A percentile compares a stretch with the other conserved stretches of the same genome.
These are phyloP conservation scores for Podospora conica DNA, from an alignment of 495 filamentous ascomycete genomes.

Conservation along the genomic window DNA sequence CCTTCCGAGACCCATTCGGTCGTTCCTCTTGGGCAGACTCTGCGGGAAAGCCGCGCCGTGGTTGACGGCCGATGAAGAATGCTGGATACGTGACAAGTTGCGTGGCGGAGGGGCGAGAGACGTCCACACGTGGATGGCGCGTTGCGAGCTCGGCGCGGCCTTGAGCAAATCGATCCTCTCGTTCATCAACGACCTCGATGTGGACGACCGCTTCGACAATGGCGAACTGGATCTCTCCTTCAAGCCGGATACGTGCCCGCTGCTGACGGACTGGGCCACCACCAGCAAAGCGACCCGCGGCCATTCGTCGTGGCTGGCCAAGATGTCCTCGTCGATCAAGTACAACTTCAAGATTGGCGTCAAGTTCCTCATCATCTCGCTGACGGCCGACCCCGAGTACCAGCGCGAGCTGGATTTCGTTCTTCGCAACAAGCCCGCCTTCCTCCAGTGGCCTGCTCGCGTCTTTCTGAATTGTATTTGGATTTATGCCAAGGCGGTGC, in stretches of 20 bases:
- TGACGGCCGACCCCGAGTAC: conserved; percentile 53
- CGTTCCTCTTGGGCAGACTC: background rate
- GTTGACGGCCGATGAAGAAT: background rate
- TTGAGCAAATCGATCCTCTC: background rate
- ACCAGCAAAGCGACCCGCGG: conserved; percentile 21
- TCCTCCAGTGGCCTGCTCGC: conserved; percentile 34
- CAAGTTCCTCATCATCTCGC: conserved; percentile 50
- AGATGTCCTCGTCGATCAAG: conserved; percentile 25
- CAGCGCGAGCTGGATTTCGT: conserved; percentile 52
- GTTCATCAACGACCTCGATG: background rate
- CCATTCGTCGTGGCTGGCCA: background rate
- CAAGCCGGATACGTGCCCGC: background rate
- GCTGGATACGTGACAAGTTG: background rate
- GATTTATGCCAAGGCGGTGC: conserved; percentile 37
- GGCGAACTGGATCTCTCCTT: background rate
- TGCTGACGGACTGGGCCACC: conserved; percentile 22
- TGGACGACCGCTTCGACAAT: background rate
- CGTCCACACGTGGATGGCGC: conserved; percentile 1
- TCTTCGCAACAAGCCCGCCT: conserved; percentile 25
- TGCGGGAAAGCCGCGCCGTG: background rate
- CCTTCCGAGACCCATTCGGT: background rate
- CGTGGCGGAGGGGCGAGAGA: background rate
- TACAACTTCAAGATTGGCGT: conserved; percentile 36
- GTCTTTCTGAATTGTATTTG: conserved; percentile 43
- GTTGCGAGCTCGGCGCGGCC: background rate